A percentile compares a stretch with the other conserved stretches of the same genome.
phyloP scores from a whole-genome alignment of 768 basidiomycete genomes.

The Tricholoma flavovirens region DNA sequence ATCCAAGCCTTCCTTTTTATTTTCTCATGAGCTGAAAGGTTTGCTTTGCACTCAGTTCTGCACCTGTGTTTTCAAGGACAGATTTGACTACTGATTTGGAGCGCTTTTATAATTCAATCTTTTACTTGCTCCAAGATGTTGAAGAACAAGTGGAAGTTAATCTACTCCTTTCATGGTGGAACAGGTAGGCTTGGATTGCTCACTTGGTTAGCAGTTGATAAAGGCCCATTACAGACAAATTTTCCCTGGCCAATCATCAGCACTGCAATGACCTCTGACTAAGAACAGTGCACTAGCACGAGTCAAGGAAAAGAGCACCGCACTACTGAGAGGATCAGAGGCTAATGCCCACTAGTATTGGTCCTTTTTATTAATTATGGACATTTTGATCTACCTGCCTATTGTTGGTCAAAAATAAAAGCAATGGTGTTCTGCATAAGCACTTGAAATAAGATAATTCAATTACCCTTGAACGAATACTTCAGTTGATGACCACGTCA shows the following conservation, averaged over 20 bases:
- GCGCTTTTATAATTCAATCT: background rate
- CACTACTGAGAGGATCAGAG: background rate
- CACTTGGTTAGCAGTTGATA: background rate
- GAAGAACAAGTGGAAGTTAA: background rate
- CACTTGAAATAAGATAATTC: too few species aligned
- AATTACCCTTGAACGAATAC: too few species aligned
- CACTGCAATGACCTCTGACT: background rate
- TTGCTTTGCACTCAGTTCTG: background rate
- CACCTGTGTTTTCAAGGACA: background rate
- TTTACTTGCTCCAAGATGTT: background rate
- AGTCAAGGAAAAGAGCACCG: background rate
- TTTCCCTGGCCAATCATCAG: background rate
- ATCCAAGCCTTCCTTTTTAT: background rate
- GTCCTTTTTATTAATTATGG: too few species aligned
- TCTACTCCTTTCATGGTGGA: background rate
- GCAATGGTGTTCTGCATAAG: too few species aligned
- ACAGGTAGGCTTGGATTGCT: background rate
- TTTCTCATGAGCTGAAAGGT: background rate
- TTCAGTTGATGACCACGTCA: too few species aligned
- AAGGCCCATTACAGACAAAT: background rate
- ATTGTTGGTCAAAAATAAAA: too few species aligned
- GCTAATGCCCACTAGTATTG: background rate
- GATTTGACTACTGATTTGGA: too few species aligned
- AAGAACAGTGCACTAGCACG: background rate
- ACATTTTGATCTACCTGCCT: too few species aligned